Conservation (phyloP, 164 flowering plant genomes). For the Tetracentron sinense region DNA sequence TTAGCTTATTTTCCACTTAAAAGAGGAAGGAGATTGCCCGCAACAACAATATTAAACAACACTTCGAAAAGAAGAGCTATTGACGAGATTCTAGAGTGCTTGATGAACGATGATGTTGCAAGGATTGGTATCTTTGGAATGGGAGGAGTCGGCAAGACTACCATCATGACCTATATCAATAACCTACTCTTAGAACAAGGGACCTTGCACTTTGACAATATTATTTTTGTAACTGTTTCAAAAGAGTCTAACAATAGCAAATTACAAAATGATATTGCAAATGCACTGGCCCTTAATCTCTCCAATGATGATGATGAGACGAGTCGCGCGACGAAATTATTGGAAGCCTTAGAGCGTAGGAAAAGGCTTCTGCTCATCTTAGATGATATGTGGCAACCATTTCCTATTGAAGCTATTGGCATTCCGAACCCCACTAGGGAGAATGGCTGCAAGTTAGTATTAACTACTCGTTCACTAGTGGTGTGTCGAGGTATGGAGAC, state of each 20-base stretch:
- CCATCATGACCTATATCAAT: not conserved
- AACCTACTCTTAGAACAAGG: not conserved
- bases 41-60: too few relatives aligned
- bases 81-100: not conserved
- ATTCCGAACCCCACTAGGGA: not conserved
- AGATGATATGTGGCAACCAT: slow-evolving; percentile 1
- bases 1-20: too few relatives aligned
- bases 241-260: not conserved
- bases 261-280: not conserved
- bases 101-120: not conserved
- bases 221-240: not conserved
- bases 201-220: not conserved
- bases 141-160: not conserved
- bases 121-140: not conserved
- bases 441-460: not conserved
- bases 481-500: slow-evolving; percentile 5
- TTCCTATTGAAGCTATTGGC: not conserved
- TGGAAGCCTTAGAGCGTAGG: not conserved
- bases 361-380: not conserved
- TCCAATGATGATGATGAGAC: not conserved
- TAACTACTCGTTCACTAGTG: not conserved
- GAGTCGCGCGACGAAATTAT: not conserved
- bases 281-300: not conserved
- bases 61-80: too few relatives aligned
- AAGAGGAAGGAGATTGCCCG: too few relatives aligned